Conservation (phyloP, 495 filamentous ascomycete genomes). For the Annulohypoxylon stygium region DNA sequence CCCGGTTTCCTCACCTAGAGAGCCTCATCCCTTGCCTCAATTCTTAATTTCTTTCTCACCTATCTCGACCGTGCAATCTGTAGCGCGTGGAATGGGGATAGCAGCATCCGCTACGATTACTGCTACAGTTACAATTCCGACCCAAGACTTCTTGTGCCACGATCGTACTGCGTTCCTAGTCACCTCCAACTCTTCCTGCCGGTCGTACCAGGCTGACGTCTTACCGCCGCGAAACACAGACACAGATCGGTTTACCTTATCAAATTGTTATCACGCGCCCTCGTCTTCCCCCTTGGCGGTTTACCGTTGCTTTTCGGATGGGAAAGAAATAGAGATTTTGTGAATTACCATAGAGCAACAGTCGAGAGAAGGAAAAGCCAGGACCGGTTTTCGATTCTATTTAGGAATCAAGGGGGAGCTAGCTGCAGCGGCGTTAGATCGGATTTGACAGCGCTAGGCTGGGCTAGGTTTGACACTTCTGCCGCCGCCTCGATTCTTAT, state of each 20-base stretch:
- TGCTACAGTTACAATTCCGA: neutral
- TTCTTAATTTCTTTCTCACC: constrained; percentile 19
- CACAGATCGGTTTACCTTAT: constrained; percentile 14
- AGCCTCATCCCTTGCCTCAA: constrained; percentile 32
- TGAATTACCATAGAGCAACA: constrained; percentile 14
- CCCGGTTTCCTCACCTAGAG: constrained; percentile 11
- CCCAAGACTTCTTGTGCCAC: constrained; percentile 10
- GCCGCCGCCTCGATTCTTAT: constrained; percentile 34
- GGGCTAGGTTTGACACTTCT: constrained; percentile 40
- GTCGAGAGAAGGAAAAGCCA: neutral
- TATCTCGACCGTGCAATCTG: constrained; percentile 16
- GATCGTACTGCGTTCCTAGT: constrained; percentile 32
- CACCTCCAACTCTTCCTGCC: constrained; percentile 4
- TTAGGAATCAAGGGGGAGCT: constrained; percentile 30
- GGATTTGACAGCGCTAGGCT: constrained; percentile 33
- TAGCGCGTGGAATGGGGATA: constrained; percentile 40
- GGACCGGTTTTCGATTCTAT: constrained; percentile 12
- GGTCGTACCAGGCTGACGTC: constrained; percentile 12
- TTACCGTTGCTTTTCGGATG: constrained; percentile 20
- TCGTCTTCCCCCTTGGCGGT: constrained; percentile 12
- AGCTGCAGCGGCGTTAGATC: constrained; percentile 34
- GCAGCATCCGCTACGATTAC: neutral
- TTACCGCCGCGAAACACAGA: constrained; percentile 1
- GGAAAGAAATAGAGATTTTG: constrained; percentile 19
- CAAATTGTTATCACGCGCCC: constrained; percentile 13